Conservation (phyloP, 176 grass and related monocot genomes). For the Thinopyrum elongatum region DNA sequence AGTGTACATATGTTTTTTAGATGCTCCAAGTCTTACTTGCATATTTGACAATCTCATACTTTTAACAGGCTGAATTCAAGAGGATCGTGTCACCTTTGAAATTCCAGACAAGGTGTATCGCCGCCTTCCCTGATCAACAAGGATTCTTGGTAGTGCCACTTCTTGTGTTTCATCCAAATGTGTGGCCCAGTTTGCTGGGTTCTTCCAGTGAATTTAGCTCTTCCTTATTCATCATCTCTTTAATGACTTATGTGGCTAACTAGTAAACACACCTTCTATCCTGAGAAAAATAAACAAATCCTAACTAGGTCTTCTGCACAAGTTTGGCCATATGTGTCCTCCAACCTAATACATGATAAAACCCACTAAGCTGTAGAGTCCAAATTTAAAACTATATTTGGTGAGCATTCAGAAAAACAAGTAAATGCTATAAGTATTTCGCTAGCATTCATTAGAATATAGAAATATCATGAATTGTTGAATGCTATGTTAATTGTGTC, state of each 20-base stretch:
- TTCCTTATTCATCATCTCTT: background rate
- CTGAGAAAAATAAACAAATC: background rate
- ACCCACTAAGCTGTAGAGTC: background rate
- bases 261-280: background rate
- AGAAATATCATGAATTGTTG: background rate
- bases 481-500: slow-evolving; percentile 1
- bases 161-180: slow-evolving; percentile 1
- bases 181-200: background rate
- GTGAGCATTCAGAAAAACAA: background rate
- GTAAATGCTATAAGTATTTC: background rate
- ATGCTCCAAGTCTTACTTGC: slow-evolving; percentile 1
- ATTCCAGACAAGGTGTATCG: slow-evolving; percentile 82
- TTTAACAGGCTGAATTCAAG: slow-evolving; percentile 79
- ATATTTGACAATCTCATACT: slow-evolving; percentile 23
- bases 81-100: slow-evolving; percentile 82
- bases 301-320: background rate
- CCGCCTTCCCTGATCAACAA: slow-evolving; percentile 98
- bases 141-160: slow-evolving; percentile 80
- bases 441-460: background rate
- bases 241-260: background rate
- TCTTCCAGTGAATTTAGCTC: background rate
- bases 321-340: background rate
- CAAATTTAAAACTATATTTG: background rate
- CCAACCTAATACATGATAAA: background rate
- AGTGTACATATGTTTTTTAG: background rate